Evolutionary conservation across 2,329 filamentous ascomycete species (phyloP).

Genomic region (Scytalidium lignicola): DNA sequence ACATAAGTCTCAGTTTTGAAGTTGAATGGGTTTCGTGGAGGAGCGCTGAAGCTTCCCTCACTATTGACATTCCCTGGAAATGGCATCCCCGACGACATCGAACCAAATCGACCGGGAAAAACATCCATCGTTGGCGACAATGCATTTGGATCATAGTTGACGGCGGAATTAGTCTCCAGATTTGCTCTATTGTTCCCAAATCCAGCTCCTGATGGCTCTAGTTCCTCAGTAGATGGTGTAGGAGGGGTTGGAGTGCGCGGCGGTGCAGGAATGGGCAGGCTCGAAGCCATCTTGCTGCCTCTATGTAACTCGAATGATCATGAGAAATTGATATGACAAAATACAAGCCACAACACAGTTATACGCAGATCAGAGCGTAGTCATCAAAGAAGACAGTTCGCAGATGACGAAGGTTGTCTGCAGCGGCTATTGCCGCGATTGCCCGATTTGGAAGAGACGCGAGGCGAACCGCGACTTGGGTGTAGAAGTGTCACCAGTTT

Average conservation of each 20-base stretch:
- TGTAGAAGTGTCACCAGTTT: neutral
- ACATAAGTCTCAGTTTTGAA: constrained; percentile 81
- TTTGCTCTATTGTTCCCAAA: constrained; percentile 16
- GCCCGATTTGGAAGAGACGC: neutral
- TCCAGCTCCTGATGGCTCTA: constrained; percentile 22
- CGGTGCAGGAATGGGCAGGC: constrained; percentile 52
- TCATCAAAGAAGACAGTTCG: neutral
- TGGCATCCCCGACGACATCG: constrained; percentile 19
- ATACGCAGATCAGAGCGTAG: neutral
- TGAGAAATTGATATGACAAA: neutral
- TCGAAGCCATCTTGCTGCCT: constrained; percentile 46
- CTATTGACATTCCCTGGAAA: constrained; percentile 22
- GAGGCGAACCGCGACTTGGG: neutral
- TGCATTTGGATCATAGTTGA: constrained; percentile 36
- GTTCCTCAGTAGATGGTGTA: constrained; percentile 42
- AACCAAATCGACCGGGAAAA: constrained; percentile 27
- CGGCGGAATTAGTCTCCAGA: constrained; percentile 19
- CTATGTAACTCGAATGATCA: neutral
- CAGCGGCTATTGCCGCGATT: neutral
- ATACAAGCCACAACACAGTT: neutral
- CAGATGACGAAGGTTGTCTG: neutral
- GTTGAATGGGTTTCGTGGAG: constrained; percentile 73
- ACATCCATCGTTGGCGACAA: constrained; percentile 39
- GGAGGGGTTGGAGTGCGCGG: constrained; percentile 63
- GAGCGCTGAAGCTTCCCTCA: constrained; percentile 27